Percentiles rank a stretch among this genome's conserved stretches.
Evolutionary conservation across 805 yeast species (phyloP).

Genomic region (Myxozyma kluyveri): DNA sequence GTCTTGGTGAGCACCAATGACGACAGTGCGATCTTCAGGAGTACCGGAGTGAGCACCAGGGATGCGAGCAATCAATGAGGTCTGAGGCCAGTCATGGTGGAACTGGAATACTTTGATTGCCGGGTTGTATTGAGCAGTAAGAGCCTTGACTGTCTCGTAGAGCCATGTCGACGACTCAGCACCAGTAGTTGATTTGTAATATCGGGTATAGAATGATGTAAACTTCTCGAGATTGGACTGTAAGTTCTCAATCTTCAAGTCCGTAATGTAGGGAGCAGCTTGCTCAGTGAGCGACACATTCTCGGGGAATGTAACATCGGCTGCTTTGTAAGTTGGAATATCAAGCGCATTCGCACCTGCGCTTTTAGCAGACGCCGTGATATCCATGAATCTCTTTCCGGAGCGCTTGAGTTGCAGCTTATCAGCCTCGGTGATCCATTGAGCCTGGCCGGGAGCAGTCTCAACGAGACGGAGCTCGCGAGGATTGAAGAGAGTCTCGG

Average conservation of each 20-base stretch:
- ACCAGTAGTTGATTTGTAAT: constrained; percentile 72
- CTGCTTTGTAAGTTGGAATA: neutral
- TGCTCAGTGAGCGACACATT: constrained; percentile 40
- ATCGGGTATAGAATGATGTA: constrained; percentile 70
- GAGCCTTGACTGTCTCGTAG: constrained; percentile 43
- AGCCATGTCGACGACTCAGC: constrained; percentile 71
- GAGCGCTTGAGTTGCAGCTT: constrained; percentile 44
- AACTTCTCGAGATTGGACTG: constrained; percentile 57
- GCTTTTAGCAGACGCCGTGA: constrained; percentile 14
- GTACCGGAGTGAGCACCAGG: constrained; percentile 46
- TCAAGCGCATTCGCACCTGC: neutral
- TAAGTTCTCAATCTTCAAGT: constrained; percentile 50
- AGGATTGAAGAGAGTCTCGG: constrained; percentile 20
- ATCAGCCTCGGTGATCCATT: constrained; percentile 44
- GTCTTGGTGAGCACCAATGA: constrained; percentile 89
- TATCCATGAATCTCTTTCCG: constrained; percentile 29
- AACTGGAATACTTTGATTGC: constrained; percentile 50
- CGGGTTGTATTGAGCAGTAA: constrained; percentile 37
- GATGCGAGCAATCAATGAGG: constrained; percentile 65
- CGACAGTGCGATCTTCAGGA: constrained; percentile 50
- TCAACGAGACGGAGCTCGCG: constrained; percentile 25
- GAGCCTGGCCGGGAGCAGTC: constrained; percentile 23
- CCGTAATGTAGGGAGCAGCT: constrained; percentile 44
- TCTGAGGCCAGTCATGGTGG: constrained; percentile 76
- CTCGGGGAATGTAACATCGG: constrained; percentile 54